Conservation (phyloP, 2,329 filamentous ascomycete species). For the Microascus cirrosus region DNA sequence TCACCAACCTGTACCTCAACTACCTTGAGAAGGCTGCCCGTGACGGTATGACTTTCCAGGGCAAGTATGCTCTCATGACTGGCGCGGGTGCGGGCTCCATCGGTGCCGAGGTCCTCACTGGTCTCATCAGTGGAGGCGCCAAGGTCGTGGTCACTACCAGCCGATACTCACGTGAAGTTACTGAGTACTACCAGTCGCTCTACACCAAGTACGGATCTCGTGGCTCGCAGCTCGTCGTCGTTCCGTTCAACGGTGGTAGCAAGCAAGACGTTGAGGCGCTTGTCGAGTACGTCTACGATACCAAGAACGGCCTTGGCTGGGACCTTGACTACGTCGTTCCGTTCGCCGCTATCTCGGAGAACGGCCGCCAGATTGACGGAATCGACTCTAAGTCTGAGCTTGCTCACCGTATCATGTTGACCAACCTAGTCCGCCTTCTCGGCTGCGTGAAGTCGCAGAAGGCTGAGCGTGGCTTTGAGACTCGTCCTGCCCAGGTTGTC, state of each 20-base stretch:
- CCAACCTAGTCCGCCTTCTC: constrained; percentile 85
- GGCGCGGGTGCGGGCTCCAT: constrained; percentile 97
- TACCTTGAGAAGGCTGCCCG: constrained; percentile 82
- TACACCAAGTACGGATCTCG: constrained; percentile 89
- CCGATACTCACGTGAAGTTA: constrained; percentile 92
- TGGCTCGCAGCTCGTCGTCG: constrained; percentile 92
- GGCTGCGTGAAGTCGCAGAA: constrained; percentile 89
- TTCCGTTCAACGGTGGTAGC: constrained; percentile 98
- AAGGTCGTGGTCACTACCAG: constrained; percentile 96
- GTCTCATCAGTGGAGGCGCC: constrained; percentile 89
- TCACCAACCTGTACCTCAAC: constrained; percentile 86
- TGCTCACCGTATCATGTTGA: constrained; percentile 97
- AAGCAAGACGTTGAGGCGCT: constrained; percentile 95
- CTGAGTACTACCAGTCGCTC: constrained; percentile 98
- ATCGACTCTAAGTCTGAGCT: constrained; percentile 97
- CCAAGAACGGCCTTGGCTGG: constrained; percentile 95
- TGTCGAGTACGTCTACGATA: constrained; percentile 90
- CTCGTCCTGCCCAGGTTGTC: constrained; percentile 91
- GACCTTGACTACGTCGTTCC: constrained; percentile 93
- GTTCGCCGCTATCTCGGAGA: constrained; percentile 95
- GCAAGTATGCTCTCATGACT: constrained; percentile 96
- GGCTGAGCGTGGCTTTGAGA: constrained; percentile 77
- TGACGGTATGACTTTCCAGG: constrained; percentile 79
- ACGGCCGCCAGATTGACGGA: constrained; percentile 90
- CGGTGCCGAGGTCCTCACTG: constrained; percentile 91